A percentile compares a stretch with the other conserved stretches of the same genome.
phyloP scores from a whole-genome alignment of 345 rosid species.

The Eucalyptus camaldulensis region DNA sequence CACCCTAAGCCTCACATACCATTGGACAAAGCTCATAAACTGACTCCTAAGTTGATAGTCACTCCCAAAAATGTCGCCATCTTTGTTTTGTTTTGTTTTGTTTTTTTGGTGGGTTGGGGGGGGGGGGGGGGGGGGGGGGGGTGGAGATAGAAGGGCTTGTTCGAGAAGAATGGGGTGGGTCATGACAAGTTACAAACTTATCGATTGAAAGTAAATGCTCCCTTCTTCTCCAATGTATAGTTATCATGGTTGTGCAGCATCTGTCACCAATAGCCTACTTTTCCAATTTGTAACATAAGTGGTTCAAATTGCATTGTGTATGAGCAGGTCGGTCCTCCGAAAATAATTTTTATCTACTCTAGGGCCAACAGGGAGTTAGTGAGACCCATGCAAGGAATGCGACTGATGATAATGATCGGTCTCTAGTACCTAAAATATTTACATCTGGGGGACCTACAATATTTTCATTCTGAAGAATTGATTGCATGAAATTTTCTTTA shows the following conservation, averaged over 20 bases:
- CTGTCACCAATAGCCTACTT: neutral
- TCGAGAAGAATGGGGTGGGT: neutral
- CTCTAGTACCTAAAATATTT: neutral
- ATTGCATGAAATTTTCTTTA: neutral
- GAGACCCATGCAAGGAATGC: neutral
- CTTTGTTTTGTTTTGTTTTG: too few species aligned
- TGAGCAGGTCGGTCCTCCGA: neutral
- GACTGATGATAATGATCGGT: neutral
- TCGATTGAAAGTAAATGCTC: neutral
- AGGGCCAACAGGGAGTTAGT: neutral
- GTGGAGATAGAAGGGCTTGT: too few species aligned
- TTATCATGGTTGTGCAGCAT: neutral
- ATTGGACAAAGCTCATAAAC: neutral
- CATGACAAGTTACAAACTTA: neutral
- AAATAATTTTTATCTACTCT: neutral
- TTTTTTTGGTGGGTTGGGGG: too few species aligned
- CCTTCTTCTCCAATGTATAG: neutral
- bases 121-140: too few species aligned
- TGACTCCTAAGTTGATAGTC: neutral
- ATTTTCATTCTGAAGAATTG: neutral
- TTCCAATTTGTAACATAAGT: neutral
- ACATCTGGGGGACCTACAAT: neutral
- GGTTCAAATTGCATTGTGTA: rapidly evolving
- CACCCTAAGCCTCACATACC: too few species aligned
- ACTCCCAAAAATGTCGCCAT: neutral